Evolutionary conservation across 2,329 filamentous ascomycete genomes (phyloP).

Genomic region (Pseudopithomyces maydicus): DNA sequence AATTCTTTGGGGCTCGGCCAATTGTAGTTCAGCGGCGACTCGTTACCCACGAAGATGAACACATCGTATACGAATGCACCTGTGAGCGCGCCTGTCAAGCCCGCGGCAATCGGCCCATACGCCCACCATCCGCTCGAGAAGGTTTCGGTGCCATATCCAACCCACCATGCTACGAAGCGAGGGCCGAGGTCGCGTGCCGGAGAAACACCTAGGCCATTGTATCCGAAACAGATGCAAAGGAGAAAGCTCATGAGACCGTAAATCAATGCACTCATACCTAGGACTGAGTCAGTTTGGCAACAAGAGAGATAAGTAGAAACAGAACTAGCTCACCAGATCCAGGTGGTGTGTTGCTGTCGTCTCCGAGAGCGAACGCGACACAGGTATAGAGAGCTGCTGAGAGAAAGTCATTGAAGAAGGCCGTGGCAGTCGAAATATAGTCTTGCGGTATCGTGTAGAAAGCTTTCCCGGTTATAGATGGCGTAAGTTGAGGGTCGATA

Average conservation of each 20-base stretch:
- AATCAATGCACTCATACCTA: conserved; percentile 56
- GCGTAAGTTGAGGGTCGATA: conserved; percentile 55
- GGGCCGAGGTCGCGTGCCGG: conserved; percentile 74
- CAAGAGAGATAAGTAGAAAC: conserved; percentile 60
- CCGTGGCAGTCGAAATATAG: conserved; percentile 67
- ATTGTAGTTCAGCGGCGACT: conserved; percentile 36
- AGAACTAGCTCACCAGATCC: conserved; percentile 63
- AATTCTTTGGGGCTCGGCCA: conserved; percentile 33
- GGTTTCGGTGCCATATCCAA: conserved; percentile 66
- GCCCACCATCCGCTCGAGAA: conserved; percentile 35
- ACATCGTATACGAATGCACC: conserved; percentile 37
- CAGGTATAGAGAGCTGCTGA: conserved; percentile 71
- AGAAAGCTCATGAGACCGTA: conserved; percentile 31
- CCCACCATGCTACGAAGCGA: conserved; percentile 67
- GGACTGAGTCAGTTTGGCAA: conserved; percentile 60
- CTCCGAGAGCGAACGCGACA: conserved; percentile 68
- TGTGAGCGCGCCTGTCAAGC: conserved; percentile 29
- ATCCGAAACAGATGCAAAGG: conserved; percentile 31
- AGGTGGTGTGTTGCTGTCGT: conserved; percentile 51
- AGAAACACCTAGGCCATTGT: conserved; percentile 60
- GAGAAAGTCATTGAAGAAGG: conserved; percentile 74
- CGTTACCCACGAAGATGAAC: conserved; percentile 37
- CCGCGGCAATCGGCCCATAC: conserved; percentile 32
- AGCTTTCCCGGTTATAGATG: conserved; percentile 50
- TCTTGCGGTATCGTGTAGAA: conserved; percentile 71